A percentile compares a stretch with the other conserved stretches of the same genome.
Conservation (phyloP, 139 green algal genomes). For the Chlamydomonas urium region DNA sequence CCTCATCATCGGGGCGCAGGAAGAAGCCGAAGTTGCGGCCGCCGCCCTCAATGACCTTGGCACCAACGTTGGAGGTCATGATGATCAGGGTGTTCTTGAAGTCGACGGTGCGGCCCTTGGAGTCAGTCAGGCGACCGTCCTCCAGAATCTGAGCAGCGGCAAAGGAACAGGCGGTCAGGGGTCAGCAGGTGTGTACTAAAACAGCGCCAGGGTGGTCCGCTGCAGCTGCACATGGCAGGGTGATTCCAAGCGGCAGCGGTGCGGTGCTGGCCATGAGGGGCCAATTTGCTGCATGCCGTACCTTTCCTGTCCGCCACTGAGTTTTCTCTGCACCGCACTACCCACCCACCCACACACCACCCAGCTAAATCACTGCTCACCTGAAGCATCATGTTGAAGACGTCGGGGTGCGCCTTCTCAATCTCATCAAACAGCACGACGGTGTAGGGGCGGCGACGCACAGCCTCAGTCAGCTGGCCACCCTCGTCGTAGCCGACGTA, state of each 20-base stretch:
- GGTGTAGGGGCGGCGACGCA: conserved; percentile 92
- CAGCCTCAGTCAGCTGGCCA: conserved; percentile 98
- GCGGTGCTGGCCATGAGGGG: too few species aligned
- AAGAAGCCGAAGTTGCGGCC: conserved; percentile 65
- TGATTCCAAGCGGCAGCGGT: too few species aligned
- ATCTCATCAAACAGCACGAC: conserved; percentile 99
- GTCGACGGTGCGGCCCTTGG: conserved; percentile 86
- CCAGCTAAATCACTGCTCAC: too few species aligned
- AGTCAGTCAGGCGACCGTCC: conserved; percentile 85
- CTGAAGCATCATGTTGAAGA: conserved; percentile 99
- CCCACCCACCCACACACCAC: too few species aligned
- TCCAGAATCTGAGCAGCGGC: conserved; percentile 75
- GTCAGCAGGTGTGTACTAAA: background rate
- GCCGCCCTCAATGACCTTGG: conserved; percentile 92
- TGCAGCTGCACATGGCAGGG: too few species aligned
- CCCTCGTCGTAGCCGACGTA: conserved; percentile 99
- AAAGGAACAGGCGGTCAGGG: background rate
- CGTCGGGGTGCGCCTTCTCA: conserved; percentile 99
- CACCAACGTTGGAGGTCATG: conserved; percentile 98
- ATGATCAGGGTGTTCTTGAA: conserved; percentile 99
- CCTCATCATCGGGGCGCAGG: conserved; percentile 61
- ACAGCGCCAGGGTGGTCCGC: too few species aligned
- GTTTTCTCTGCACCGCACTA: too few species aligned
- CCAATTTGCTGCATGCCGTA: too few species aligned
- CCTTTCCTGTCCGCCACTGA: too few species aligned